Evolutionary conservation across 2,329 filamentous ascomycete species (phyloP), one percentile per base, ranked within the genome.

Genomic region (Amauroascus niger): DNA sequence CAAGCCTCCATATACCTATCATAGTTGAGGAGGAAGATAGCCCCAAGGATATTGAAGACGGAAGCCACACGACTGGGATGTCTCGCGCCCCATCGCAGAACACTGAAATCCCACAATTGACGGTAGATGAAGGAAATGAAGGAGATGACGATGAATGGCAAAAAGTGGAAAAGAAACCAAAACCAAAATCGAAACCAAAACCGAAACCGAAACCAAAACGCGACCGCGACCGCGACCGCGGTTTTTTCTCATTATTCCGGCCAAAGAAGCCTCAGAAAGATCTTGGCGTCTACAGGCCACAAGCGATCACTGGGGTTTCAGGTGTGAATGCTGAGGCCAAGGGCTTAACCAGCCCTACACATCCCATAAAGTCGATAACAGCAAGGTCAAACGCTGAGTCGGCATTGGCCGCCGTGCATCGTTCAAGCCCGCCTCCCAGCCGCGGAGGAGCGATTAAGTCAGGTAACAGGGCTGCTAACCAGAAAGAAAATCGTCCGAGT

Each of bases 361-460:
- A 30, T 59, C 56, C 40, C 53, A 49, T 16, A 56, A 30, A 61
- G 52, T 54, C 63, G 52, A 51, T 52, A 22, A 63, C 64, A 24
- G 58, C 53, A 39, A 55, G 56, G 26, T 72, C 71, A 2, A 65
- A 67, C 26, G 72, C 72, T 3, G 67, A 69, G 28, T 64, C 65
- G 53, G 65, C 68, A 13, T 60, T 75, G 5, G 62, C 67, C 5
- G 65, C 69, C 1, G 65, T 74, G 14, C 69, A 71, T 41, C 62
- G 64, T 32, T 62, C 62, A 5, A 72, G 66, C 50, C 65, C 66
- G n/a, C 61, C 67, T 2, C 60, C 63, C 30, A 55, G 62, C 18
- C 60, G 53, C 57, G 56, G 62, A 55, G 44, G 33, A 44, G 50
- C 13, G 7, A 43, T 54, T 26, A 37, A 56, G 55, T 11, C 49